These are phyloP conservation scores for Rubroboletus pulcherrimus DNA, from an alignment of 768 basidiomycete genomes.

Conservation along the genomic window DNA sequence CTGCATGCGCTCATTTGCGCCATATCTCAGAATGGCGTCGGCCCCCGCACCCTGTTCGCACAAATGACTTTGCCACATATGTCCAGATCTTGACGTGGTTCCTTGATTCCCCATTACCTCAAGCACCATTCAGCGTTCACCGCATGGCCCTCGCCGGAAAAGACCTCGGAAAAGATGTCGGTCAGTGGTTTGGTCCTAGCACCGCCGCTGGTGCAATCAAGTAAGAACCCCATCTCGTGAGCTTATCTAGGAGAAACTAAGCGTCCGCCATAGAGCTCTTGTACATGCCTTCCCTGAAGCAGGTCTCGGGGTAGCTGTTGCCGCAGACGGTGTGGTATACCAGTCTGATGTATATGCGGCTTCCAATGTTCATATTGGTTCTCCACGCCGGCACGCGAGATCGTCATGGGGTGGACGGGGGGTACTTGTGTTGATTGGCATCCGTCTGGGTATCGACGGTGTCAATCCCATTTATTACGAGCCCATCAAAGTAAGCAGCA, in stretches of 20 bases:
- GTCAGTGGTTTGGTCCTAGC: conserved; percentile 97
- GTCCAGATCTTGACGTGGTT: conserved; percentile 95
- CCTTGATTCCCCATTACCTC: conserved; percentile 79
- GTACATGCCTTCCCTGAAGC: conserved; percentile 77
- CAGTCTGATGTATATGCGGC: conserved; percentile 84
- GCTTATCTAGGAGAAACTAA: conserved; percentile 3
- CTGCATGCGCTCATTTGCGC: conserved; percentile 6
- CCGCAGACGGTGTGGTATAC: conserved; percentile 79
- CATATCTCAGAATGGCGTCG: conserved; percentile 72
- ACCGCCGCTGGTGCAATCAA: conserved; percentile 97
- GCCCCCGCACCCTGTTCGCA: conserved; percentile 56
- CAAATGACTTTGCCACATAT: conserved; percentile 76
- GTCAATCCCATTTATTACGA: conserved; percentile 96
- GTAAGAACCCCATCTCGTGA: conserved; percentile 37
- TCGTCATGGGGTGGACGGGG: conserved; percentile 74
- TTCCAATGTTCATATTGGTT: conserved; percentile 40
- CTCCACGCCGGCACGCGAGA: conserved; percentile 30
- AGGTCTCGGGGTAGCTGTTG: conserved; percentile 76
- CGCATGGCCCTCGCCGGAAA: conserved; percentile 95
- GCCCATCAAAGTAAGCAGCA: conserved; percentile 58
- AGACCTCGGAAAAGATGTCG: conserved; percentile 90
- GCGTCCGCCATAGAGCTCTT: conserved; percentile 51
- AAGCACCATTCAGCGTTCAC: conserved; percentile 92
- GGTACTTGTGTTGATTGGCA: conserved; percentile 82
- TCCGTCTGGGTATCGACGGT: conserved; percentile 85